Evolutionary conservation across 2,329 filamentous ascomycete genomes (phyloP).

Genomic region (Fusarium keratoplasticum): DNA sequence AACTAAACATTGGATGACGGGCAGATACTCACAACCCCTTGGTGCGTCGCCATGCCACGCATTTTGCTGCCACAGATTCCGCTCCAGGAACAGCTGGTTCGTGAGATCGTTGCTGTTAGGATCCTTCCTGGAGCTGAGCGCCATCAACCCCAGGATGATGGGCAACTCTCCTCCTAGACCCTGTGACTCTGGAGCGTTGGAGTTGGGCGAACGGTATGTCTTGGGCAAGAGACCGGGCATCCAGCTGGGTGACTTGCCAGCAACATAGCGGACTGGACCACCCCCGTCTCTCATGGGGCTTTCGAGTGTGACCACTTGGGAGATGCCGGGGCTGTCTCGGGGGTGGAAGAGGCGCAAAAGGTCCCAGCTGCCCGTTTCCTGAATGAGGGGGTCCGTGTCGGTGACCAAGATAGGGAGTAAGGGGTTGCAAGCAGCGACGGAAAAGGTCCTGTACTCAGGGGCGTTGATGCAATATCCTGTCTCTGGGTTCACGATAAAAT

Average conservation of each 20-base stretch:
- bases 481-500: background rate
- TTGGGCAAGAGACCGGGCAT: conserved; percentile 52
- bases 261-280: conserved; percentile 44
- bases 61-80: conserved; percentile 40
- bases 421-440: conserved; percentile 53
- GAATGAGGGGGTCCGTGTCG: conserved; percentile 34
- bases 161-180: conserved; percentile 54
- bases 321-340: conserved; percentile 39
- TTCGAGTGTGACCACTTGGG: conserved; percentile 40
- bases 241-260: conserved; percentile 51
- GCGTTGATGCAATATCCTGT: background rate
- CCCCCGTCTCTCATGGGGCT: conserved; percentile 25
- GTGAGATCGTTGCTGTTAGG: background rate
- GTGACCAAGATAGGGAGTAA: conserved; percentile 51
- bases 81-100: conserved; percentile 42
- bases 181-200: conserved; percentile 30
- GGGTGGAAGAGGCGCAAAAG: conserved; percentile 47
- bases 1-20: background rate
- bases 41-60: conserved; percentile 41
- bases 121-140: conserved; percentile 41
- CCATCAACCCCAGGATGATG: conserved; percentile 56
- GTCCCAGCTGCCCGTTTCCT: too few species aligned
- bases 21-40: conserved; percentile 42
- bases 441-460: conserved; percentile 39
- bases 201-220: conserved; percentile 41